These are phyloP conservation scores for Stromatinia cepivora DNA, from an alignment of 2,329 filamentous ascomycete genomes.

Conservation along the genomic window DNA sequence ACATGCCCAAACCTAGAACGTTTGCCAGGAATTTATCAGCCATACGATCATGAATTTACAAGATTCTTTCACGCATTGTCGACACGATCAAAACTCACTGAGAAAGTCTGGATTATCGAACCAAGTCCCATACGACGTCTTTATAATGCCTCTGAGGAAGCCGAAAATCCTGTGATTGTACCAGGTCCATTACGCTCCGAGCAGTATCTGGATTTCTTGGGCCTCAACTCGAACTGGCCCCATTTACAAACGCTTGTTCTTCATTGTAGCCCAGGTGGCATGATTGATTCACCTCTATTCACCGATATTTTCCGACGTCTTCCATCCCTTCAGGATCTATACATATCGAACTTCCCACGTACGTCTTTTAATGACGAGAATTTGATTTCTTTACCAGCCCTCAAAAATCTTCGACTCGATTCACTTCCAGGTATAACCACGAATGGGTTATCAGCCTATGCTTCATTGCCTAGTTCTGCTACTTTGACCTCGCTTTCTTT, in stretches of 20 bases:
- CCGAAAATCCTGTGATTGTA: constrained; percentile 33
- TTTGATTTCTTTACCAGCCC: constrained; percentile 55
- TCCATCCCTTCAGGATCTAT: constrained; percentile 57
- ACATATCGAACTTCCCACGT: constrained; percentile 57
- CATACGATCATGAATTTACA: constrained; percentile 57
- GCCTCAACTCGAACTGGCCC: constrained; percentile 56
- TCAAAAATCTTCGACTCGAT: constrained; percentile 56
- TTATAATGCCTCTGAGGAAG: constrained; percentile 32
- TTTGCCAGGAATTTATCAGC: constrained; percentile 54
- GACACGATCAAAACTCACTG: constrained; percentile 54
- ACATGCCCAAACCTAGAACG: constrained; percentile 64
- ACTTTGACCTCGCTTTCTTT: constrained; percentile 54
- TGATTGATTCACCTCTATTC: constrained; percentile 54
- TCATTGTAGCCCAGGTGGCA: constrained; percentile 58
- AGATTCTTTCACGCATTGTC: constrained; percentile 60
- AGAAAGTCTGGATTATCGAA: constrained; percentile 59
- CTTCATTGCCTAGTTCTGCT: constrained; percentile 50
- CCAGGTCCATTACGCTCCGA: constrained; percentile 46
- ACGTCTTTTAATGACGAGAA: constrained; percentile 58
- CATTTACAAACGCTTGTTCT: constrained; percentile 58
- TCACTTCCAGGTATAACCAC: constrained; percentile 58
- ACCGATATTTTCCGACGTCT: constrained; percentile 52
- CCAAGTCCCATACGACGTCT: constrained; percentile 41
- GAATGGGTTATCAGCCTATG: constrained; percentile 57
- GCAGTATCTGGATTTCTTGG: constrained; percentile 49